Percentiles rank a stretch among this genome's conserved stretches.
phyloP scores from a whole-genome alignment of 805 yeast species.

The Priceomyces fermenticarens region DNA sequence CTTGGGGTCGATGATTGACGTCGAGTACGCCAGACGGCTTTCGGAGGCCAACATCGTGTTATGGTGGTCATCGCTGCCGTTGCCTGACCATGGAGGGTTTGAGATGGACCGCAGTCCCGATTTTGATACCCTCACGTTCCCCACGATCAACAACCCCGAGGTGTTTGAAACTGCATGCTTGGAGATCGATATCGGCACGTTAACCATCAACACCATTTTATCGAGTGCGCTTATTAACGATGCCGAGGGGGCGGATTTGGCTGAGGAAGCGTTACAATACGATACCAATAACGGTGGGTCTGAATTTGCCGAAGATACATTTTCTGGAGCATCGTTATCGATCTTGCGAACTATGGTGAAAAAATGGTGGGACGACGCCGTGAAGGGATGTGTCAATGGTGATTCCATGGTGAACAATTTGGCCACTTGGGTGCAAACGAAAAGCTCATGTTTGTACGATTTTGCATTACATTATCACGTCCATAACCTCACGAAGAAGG shows the following conservation, averaged over 20 bases:
- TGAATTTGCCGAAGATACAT: slow-evolving; percentile 76
- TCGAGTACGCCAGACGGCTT: slow-evolving; percentile 79
- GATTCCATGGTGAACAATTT: slow-evolving; percentile 80
- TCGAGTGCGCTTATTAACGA: slow-evolving; percentile 82
- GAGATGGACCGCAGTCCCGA: slow-evolving; percentile 60
- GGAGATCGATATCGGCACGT: slow-evolving; percentile 74
- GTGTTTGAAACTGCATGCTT: slow-evolving; percentile 73
- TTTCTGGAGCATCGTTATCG: slow-evolving; percentile 68
- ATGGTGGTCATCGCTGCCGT: slow-evolving; percentile 89
- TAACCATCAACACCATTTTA: slow-evolving; percentile 81
- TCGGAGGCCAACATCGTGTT: slow-evolving; percentile 63
- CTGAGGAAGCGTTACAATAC: slow-evolving; percentile 41
- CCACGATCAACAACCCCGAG: slow-evolving; percentile 73
- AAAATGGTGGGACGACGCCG: slow-evolving; percentile 92
- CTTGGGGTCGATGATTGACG: slow-evolving; percentile 75
- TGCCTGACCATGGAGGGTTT: slow-evolving; percentile 81
- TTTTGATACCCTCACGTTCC: slow-evolving; percentile 61
- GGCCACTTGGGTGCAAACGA: slow-evolving; percentile 81
- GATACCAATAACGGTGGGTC: slow-evolving; percentile 41
- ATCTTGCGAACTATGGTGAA: slow-evolving; percentile 74
- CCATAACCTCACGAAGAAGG: slow-evolving; percentile 79
- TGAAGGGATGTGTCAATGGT: slow-evolving; percentile 63
- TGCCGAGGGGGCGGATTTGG: slow-evolving; percentile 80
- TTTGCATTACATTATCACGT: slow-evolving; percentile 80
- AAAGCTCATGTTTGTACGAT: slow-evolving; percentile 72